Evolutionary conservation across 208 protist genomes (phyloP).

Genomic region (Giardia duodenalis): DNA sequence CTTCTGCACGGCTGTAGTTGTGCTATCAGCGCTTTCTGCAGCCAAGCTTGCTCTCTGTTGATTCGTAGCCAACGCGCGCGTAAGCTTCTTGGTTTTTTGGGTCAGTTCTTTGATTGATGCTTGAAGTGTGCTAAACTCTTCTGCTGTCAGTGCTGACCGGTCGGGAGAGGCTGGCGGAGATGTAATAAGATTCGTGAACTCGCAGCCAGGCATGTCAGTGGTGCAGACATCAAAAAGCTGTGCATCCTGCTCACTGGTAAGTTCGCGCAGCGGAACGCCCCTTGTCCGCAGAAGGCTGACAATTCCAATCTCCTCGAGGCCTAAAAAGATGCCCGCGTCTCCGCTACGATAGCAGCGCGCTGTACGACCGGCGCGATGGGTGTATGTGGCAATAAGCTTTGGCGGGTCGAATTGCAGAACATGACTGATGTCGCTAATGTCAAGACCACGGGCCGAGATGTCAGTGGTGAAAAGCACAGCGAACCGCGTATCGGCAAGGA

Average conservation of each 20-base stretch:
- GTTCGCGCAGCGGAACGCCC: neutral
- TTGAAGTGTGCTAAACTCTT: neutral
- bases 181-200: neutral
- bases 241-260: neutral
- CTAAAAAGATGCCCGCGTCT: neutral
- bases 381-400: conserved; percentile 53
- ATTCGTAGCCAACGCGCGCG: neutral
- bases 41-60: neutral
- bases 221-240: no score
- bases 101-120: neutral
- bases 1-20: neutral
- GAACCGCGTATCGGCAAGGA: neutral
- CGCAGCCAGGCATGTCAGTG: no score
- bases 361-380: conserved; percentile 53
- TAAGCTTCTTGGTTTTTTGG: neutral
- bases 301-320: neutral
- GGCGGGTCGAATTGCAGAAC: conserved; percentile 57
- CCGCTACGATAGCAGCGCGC: neutral
- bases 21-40: neutral
- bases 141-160: neutral
- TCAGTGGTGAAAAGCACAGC: conserved; percentile 60
- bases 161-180: neutral
- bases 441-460: conserved; percentile 60
- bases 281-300: neutral
- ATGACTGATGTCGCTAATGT: conserved; percentile 65